Base-by-base conservation (phyloP, 306 rosid genomes). In the Prunus mira region DNA sequence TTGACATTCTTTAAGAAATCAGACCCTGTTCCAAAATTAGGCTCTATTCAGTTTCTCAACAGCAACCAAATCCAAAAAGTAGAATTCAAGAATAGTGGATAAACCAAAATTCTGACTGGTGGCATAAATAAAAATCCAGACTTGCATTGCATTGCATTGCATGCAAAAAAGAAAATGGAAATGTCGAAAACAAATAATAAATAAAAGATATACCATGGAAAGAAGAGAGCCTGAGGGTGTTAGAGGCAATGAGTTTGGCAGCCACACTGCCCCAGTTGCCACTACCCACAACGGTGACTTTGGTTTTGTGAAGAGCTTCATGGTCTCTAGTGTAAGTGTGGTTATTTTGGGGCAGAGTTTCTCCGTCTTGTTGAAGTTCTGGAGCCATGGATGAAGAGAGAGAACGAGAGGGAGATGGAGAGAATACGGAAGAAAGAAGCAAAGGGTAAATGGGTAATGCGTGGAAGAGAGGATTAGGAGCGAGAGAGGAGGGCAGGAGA, bases 181-280 rank as follows among this genome's bases (percentile, higher is more conserved):
- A 30, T 45, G 65, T 38, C 54, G 24, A n/a, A n/a, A 69, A 45
- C 49, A 20, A 20, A 43, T 51, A 3, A 8, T 18, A 7, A 41
- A 50, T 2, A 2, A 43, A 27, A 79, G 41, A 14, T 25, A 25
- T 83, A 95, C 99, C 99, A 67, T 95, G 85, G 78, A 92, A 95
- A 41, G 89, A 81, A 66, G 71, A 43, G 30, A 86, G 90, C 25
- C 57, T 71, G 76, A 86, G 76, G 57, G 99, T 82, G 79, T 95
- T 92, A 45, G 92, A 90, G 49, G 99, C 99, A 81, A 92, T 87
- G 83, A 95, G 97, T 87, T 87, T 92, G 49, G 96, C 82, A 1
- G 99, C 97, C 32, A 95, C 97, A 75, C 96, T 90, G 14, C 99
- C 99, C 97, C 97, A 95, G 55, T 92, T 92, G 57, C 97, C 99